These are phyloP conservation scores for Trichoderma sp. DNA, from an alignment of 2,329 filamentous ascomycete species.

Conservation along the genomic window DNA sequence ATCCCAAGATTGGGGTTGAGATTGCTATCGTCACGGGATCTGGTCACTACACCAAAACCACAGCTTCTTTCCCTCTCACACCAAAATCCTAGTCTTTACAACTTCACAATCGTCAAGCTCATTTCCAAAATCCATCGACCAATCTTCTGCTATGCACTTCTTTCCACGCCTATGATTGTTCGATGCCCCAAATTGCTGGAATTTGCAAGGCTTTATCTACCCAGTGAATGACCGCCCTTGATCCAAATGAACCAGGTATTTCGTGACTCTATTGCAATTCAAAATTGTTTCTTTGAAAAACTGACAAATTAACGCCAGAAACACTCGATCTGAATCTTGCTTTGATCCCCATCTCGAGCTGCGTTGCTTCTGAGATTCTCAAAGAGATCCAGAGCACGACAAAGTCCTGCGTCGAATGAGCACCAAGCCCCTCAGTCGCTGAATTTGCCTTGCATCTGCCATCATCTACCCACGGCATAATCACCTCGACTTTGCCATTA, in stretches of 20 bases:
- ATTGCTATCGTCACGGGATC: not conserved
- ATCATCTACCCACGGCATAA: accelerated
- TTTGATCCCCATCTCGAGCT: not conserved
- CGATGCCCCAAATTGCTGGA: not conserved
- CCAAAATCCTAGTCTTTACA: not conserved
- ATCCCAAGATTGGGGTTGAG: not conserved
- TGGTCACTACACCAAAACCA: not conserved
- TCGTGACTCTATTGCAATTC: not conserved
- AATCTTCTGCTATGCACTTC: not conserved
- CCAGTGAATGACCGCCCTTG: no score
- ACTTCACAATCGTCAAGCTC: not conserved
- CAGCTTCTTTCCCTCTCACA: not conserved
- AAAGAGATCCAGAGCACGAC: not conserved
- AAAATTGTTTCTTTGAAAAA: not conserved
- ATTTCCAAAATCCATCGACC: not conserved
- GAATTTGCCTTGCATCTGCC: not conserved
- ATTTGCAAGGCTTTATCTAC: not conserved
- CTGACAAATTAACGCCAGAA: not conserved
- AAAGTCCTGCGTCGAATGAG: not conserved
- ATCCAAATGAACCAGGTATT: not conserved
- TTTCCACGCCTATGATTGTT: not conserved
- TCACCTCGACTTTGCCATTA: not conserved
- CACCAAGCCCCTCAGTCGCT: not conserved
- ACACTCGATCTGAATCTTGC: not conserved
- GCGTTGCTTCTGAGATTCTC: not conserved